Evolutionary conservation across 2,329 filamentous ascomycete genomes (phyloP).

Genomic region (Colletotrichum aenigma): DNA sequence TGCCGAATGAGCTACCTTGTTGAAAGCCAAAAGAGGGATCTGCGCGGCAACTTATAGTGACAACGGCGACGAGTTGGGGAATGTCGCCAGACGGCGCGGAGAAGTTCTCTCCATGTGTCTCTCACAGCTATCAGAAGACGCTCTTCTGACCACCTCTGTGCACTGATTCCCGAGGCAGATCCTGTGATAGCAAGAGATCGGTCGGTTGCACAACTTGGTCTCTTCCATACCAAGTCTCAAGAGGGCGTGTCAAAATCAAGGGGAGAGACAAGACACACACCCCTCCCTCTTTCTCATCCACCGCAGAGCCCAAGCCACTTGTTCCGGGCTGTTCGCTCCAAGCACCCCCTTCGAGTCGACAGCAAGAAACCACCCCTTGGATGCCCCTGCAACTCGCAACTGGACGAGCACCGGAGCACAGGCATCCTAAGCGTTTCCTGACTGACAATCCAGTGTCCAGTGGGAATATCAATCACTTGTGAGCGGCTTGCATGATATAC

Average conservation of each 20-base stretch:
- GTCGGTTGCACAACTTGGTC: conserved; percentile 11
- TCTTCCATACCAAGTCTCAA: background rate
- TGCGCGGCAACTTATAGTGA: conserved; percentile 7
- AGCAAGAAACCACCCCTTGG: conserved; percentile 1
- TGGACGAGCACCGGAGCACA: conserved; percentile 18
- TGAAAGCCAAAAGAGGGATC: conserved; percentile 11
- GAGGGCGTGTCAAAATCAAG: background rate
- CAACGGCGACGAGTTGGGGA: background rate
- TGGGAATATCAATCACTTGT: conserved; percentile 17
- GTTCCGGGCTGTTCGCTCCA: conserved; percentile 8
- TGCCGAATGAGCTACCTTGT: background rate
- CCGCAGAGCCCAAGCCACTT: conserved; percentile 14
- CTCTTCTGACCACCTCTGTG: background rate
- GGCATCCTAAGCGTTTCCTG: conserved; percentile 20
- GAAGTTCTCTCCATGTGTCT: background rate
- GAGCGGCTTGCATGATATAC: conserved; percentile 25
- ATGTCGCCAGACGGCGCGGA: background rate
- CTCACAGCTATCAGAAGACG: background rate
- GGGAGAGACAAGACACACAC: background rate
- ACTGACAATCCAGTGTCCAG: conserved; percentile 4
- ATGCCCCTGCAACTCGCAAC: conserved; percentile 13
- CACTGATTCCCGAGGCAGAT: background rate
- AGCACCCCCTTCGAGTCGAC: conserved; percentile 8
- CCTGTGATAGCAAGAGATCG: background rate
- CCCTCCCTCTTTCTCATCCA: conserved; percentile 1